phyloP scores from a whole-genome alignment of 176 grass and related monocot genomes.

The Juncus effusus region DNA sequence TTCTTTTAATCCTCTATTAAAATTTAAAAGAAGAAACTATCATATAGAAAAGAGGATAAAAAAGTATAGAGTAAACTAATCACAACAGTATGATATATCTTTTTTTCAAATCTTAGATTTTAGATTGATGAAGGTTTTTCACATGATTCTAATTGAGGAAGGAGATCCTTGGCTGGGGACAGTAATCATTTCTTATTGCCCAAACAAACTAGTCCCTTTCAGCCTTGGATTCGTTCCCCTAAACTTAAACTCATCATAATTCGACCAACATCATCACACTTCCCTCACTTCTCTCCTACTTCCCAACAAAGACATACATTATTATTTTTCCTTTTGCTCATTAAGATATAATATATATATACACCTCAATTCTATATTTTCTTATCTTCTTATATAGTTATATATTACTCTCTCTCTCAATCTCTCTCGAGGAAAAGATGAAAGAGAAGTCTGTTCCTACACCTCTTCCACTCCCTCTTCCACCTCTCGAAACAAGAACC shows the following conservation, averaged over 20 bases:
- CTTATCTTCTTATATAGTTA: constrained; percentile 24
- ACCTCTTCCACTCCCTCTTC: constrained; percentile 37
- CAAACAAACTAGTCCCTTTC: neutral
- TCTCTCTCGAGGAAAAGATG: constrained; percentile 23
- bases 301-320: constrained; percentile 14
- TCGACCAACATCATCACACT: neutral
- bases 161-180: constrained; percentile 3
- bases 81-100: too few species aligned
- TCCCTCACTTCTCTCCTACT: constrained; percentile 23
- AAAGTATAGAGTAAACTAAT: too few species aligned
- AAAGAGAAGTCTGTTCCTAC: constrained; percentile 13
- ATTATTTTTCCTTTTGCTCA: neutral
- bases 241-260: neutral
- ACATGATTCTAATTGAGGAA: neutral
- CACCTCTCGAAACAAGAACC: neutral
- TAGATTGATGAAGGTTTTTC: too few species aligned
- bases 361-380: constrained; percentile 1
- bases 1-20: too few species aligned
- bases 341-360: neutral
- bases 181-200: constrained; percentile 8
- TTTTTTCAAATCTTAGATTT: too few species aligned
- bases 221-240: neutral
- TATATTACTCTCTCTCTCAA: neutral
- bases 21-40: too few species aligned
- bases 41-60: too few species aligned